A percentile compares a stretch with the other conserved stretches of the same genome.
Evolutionary conservation across 2,329 filamentous ascomycete species (phyloP).

Genomic region (Tolypocladium guangdongense): DNA sequence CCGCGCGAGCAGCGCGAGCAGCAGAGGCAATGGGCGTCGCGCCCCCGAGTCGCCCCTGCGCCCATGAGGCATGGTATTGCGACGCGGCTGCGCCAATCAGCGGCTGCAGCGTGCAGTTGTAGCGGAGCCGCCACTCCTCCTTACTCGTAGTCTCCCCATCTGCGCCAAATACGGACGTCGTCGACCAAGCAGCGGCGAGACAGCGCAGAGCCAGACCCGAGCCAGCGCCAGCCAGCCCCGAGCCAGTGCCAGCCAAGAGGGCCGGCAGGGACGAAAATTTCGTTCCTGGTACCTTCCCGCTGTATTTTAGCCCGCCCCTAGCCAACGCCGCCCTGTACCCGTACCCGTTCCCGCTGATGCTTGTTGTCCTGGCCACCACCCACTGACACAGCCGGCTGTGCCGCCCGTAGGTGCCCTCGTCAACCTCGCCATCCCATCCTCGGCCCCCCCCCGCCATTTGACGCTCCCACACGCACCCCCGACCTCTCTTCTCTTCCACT

Average conservation of each 20-base stretch:
- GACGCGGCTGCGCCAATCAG: constrained; percentile 1
- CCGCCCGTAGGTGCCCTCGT: constrained; percentile 15
- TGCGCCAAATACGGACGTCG: constrained; percentile 3
- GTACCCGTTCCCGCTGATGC: too few relatives aligned
- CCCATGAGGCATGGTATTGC: constrained; percentile 1
- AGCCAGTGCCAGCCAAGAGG: background rate
- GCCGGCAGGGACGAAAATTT: background rate
- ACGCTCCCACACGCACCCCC: constrained; percentile 4
- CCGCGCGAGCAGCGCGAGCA: too few relatives aligned
- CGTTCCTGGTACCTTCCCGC: background rate
- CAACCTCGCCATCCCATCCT: constrained; percentile 14
- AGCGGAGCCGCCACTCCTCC: constrained; percentile 1
- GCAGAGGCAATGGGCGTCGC: too few relatives aligned
- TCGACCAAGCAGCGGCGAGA: constrained; percentile 1
- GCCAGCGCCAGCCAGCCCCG: constrained; percentile 11
- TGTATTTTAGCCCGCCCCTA: background rate
- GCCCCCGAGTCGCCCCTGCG: background rate
- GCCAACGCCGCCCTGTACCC: too few relatives aligned
- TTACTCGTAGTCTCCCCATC: constrained; percentile 3
- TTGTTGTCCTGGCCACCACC: background rate
- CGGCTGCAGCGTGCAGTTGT: background rate
- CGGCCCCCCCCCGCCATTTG: background rate
- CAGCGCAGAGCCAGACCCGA: background rate
- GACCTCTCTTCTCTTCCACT: constrained; percentile 3
- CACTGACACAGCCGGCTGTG: constrained; percentile 7